Conservation (phyloP, 805 yeast genomes). For the Candida gorgasii region DNA sequence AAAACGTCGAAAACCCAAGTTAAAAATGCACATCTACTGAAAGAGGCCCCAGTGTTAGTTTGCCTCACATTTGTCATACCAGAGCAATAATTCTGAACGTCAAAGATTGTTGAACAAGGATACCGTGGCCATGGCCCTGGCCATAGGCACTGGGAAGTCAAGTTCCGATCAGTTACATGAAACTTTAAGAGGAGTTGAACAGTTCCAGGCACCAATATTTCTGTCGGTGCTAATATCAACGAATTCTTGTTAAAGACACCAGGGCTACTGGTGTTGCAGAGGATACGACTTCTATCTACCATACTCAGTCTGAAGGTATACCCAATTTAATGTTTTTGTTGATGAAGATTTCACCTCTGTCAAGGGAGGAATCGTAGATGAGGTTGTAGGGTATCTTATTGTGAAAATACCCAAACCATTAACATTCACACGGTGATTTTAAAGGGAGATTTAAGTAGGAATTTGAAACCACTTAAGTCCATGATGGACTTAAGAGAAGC, state of each 20-base stretch:
- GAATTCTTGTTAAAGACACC: conserved; percentile 10
- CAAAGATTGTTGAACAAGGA: conserved; percentile 7
- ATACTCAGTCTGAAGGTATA: background rate
- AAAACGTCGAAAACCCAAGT: too few relatives aligned
- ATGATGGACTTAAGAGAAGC: conserved; percentile 40
- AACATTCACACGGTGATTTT: conserved; percentile 43
- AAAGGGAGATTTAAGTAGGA: conserved; percentile 38
- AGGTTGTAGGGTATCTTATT: conserved; percentile 45
- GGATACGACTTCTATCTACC: background rate
- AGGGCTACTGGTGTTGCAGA: background rate
- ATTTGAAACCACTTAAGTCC: conserved; percentile 45
- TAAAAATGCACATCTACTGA: background rate
- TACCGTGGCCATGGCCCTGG: conserved; percentile 11
- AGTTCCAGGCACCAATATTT: conserved; percentile 40
- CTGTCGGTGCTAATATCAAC: conserved; percentile 40
- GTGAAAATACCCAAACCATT: conserved; percentile 46
- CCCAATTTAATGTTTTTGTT: conserved; percentile 33
- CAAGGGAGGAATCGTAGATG: conserved; percentile 39
- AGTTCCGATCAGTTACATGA: conserved; percentile 1
- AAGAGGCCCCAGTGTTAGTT: conserved; percentile 26
- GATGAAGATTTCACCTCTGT: conserved; percentile 37
- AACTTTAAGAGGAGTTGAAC: conserved; percentile 14
- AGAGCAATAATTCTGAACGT: conserved; percentile 20
- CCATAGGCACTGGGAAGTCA: background rate
- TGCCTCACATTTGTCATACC: conserved; percentile 23